A percentile compares a stretch with the other conserved stretches of the same genome.
Conservation (phyloP, 1,284 basidiomycete genomes). For the Athelia sp. region DNA sequence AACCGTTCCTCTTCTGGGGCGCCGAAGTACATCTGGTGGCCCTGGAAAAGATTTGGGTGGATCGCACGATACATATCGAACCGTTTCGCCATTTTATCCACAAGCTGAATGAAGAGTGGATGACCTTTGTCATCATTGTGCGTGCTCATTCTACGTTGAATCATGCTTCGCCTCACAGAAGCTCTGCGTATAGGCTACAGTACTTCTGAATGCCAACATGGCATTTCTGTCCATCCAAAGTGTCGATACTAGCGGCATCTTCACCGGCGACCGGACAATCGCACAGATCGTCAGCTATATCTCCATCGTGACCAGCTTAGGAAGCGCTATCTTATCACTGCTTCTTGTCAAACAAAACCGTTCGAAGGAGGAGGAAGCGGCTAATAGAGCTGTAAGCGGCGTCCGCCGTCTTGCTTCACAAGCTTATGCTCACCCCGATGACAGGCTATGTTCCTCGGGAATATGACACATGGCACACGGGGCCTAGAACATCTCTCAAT, state of each 20-base stretch:
- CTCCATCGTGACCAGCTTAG: conserved; percentile 39
- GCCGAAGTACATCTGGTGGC: conserved; percentile 32
- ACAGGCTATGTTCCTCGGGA: conserved; percentile 14
- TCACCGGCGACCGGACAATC: conserved; percentile 18
- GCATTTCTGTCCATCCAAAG: conserved; percentile 40
- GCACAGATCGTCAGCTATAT: conserved; percentile 41
- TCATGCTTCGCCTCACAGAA: neutral
- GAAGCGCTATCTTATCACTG: conserved; percentile 40
- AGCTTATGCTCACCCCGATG: neutral
- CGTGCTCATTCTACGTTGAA: neutral
- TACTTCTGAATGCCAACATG: conserved; percentile 39
- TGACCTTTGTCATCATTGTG: conserved; percentile 45
- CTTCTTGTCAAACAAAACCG: conserved; percentile 34
- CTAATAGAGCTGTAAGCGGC: conserved; percentile 29
- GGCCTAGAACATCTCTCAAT: conserved; percentile 18
- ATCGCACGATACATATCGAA: conserved; percentile 30
- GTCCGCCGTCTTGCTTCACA: neutral
- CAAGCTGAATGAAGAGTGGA: conserved; percentile 44
- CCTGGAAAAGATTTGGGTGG: conserved; percentile 33
- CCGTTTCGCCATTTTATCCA: conserved; percentile 36
- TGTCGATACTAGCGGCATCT: conserved; percentile 22
- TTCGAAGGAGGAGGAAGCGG: conserved; percentile 28
- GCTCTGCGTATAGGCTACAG: conserved; percentile 27
- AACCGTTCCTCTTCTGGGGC: conserved; percentile 32
- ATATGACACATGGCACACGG: conserved; percentile 11